Base-by-base conservation (phyloP, 2,329 filamentous ascomycete species). In the Sporothrix dimorphospora region DNA sequence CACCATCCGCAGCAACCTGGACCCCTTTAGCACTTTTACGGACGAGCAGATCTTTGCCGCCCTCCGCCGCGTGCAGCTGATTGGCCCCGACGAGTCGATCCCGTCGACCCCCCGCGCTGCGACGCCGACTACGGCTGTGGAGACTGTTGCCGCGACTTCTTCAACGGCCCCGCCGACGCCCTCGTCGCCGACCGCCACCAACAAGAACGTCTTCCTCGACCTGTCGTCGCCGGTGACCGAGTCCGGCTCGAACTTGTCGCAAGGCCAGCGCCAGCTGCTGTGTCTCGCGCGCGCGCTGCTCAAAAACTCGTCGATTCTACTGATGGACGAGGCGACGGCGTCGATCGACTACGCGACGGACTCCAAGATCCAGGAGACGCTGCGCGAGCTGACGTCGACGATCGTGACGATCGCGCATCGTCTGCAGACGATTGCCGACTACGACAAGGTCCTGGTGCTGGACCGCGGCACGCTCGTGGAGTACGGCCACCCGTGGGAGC, bases 301-400 rank as follows among this genome's bases (percentile, higher is more conserved):
- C 75, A 98, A 97, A 82, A 89, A 89, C 45, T 94, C 96, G 0
- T 94, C 92, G 75, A 94, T 99, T 1, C 85, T 99, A n/a, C 91
- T 99, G 79, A 98, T 99, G 96, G 96, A 99, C 81, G 96, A 99
- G 84, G 96, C 96, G 0, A 99, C 96, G 0, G 96, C 96, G 0
- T 97, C 93, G 0, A 98, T 99, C 78, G 96, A 99, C 82, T 98
- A 98, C 81, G 92, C 91, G 5, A 99, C 96, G 1, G 96, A 99
- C 78, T 87, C 91, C 67, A 98, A 97, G 83, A 98, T 99, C 76
- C 96, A 99, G 82, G 94, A 93, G 77, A 98, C 96, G 0, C 94
- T 99, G 74, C 91, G 94, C n/a, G 92, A 97, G 80, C 88, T 98
- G 77, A 92, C 90, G 75, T 93, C 94, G 80, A 99, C 96, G 0